These are phyloP conservation scores for Apodospora peruviana DNA, from an alignment of 495 filamentous ascomycete species.

Conservation along the genomic window DNA sequence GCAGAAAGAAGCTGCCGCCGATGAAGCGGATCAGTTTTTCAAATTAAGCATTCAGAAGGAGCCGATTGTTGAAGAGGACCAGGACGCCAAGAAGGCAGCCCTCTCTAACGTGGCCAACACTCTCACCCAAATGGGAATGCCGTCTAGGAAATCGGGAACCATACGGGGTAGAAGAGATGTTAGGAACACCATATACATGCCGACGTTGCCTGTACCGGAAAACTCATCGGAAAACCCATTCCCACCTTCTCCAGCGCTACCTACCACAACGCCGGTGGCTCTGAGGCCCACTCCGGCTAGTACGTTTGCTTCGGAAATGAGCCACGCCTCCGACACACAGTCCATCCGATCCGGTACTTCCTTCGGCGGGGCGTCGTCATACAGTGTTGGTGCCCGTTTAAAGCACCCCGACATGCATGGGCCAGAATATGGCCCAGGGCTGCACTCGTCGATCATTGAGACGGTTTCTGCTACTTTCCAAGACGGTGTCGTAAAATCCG, in stretches of 20 bases:
- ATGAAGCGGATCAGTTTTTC: conserved; percentile 64
- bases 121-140: conserved; percentile 52
- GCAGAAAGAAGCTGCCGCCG: conserved; percentile 66
- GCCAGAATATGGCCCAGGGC: conserved; percentile 63
- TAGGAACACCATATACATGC: conserved; percentile 79
- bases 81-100: conserved; percentile 74
- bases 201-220: conserved; percentile 37
- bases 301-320: conserved; percentile 41
- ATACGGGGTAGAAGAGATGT: conserved; percentile 87
- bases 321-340: conserved; percentile 73
- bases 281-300: neutral
- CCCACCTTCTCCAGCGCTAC: conserved; percentile 41
- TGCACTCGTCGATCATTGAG: conserved; percentile 90
- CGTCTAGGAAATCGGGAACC: conserved; percentile 65
- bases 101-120: conserved; percentile 89
- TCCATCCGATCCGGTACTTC: conserved; percentile 88
- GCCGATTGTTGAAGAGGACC: conserved; percentile 88
- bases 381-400: conserved; percentile 45
- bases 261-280: conserved; percentile 12
- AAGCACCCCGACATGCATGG: conserved; percentile 77
- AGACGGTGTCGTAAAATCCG: conserved; percentile 61
- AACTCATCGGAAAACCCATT: conserved; percentile 35
- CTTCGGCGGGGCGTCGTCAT: conserved; percentile 40
- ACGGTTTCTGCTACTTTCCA: conserved; percentile 82
- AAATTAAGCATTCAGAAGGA: conserved; percentile 90